Base-by-base conservation (phyloP, 129 eudicot genomes). In the Apium graveolens region DNA sequence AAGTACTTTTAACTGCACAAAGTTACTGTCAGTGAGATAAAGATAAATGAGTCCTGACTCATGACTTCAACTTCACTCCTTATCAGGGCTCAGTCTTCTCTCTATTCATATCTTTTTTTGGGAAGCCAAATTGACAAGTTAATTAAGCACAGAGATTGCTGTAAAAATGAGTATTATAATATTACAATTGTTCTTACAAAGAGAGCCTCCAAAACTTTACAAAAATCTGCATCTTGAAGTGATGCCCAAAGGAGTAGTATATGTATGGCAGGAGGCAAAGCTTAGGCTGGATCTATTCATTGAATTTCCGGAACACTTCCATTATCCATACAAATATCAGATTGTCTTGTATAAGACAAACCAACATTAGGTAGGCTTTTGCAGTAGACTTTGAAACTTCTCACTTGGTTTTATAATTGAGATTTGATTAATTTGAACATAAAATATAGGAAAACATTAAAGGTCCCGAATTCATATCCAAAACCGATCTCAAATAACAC, bases 21-120 rank as follows among this genome's bases (percentile, higher is more conserved):
- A 60, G 68, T 60, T 60, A 60, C 68, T 60, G 68, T 21, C 68
- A 60, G 68, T 26, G 16, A 26, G 68, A 60, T 60, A 60, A 60
- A 60, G 68, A 57, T n/a, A n/a, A 57, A 57, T n/a, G 66, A 57
- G 66, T 57, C 66, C 32, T 57, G 66, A 60, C 68, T 60, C 68
- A 60, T 60, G 68, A 60, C 68, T 60, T 60, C 68, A 60, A 60
- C 32, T n/a, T 60, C 68, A 60, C 68, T 60, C 68, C 68, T 60
- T 31, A 60, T 60, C 68, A 60, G 68, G 17, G 32, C 17, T 60
- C 68, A 60, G 68, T 60, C 68, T 60, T 26, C 68, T 24, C 32
- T 26, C 68, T 11, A 57, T 60, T 24, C 16, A 32, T 8, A 60
- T 60, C 68, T 11, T n/a, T 60, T 26, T 8, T 60, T n/a, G 68